phyloP scores from a whole-genome alignment of 805 yeast genomes.

The Kodamaea leandrae region DNA sequence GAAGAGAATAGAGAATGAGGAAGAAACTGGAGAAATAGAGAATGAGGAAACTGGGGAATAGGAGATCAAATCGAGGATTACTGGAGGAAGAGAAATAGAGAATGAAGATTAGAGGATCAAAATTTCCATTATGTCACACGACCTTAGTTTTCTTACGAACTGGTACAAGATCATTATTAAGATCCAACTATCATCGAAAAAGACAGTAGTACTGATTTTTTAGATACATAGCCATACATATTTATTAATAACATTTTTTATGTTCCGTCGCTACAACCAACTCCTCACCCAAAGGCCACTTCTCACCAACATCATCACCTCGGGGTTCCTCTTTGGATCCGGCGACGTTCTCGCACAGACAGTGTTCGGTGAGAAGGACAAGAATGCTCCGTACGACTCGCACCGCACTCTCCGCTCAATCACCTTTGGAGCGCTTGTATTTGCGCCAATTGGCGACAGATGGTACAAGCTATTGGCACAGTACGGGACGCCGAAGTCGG shows the following conservation, averaged over 20 bases:
- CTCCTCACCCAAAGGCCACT: constrained; percentile 4
- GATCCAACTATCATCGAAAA: too few species aligned
- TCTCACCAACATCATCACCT: constrained; percentile 44
- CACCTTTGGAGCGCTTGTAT: constrained; percentile 67
- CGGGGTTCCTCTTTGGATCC: constrained; percentile 61
- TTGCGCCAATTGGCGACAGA: constrained; percentile 70
- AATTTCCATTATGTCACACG: too few species aligned
- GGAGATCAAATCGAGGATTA: background rate
- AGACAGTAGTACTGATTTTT: too few species aligned
- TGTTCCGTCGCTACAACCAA: constrained; percentile 5
- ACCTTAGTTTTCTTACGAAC: too few species aligned
- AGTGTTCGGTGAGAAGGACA: constrained; percentile 34
- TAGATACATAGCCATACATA: too few species aligned
- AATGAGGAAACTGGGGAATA: too few species aligned
- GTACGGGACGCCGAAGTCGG: constrained; percentile 1
- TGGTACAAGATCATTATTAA: too few species aligned
- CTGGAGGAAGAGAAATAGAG: background rate
- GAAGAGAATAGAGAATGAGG: background rate
- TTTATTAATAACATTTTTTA: too few species aligned
- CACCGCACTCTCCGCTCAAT: constrained; percentile 61
- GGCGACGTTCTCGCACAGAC: constrained; percentile 77
- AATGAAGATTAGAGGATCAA: too few species aligned
- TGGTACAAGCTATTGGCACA: constrained; percentile 58
- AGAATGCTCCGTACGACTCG: constrained; percentile 45
- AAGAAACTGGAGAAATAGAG: background rate